A percentile compares a stretch with the other conserved stretches of the same genome.
Conservation (phyloP, 352 stramenopile genomes). For the Globisporangium solare region DNA sequence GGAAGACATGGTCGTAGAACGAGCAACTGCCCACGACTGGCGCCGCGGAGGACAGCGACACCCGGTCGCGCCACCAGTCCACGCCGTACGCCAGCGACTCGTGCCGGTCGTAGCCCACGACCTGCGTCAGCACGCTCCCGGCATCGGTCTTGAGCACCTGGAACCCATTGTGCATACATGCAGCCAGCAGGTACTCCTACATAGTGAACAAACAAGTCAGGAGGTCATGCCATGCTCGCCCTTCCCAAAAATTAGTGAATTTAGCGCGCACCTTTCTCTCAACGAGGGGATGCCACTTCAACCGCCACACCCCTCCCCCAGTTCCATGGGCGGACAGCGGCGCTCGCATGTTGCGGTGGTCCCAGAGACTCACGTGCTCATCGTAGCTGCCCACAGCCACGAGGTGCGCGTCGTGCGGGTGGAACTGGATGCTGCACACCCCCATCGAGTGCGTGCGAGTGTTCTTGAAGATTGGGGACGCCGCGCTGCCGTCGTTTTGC, state of each 20-base stretch:
- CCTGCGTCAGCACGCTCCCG: slow-evolving; percentile 14
- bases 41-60: slow-evolving; percentile 24
- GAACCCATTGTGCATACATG: slow-evolving; percentile 88
- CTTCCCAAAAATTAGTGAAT: background rate
- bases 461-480: slow-evolving; percentile 52
- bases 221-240: background rate
- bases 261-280: slow-evolving; percentile 37
- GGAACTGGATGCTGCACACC: slow-evolving; percentile 84
- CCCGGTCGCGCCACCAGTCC: slow-evolving; percentile 67
- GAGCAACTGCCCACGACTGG: slow-evolving; percentile 69
- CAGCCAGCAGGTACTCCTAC: slow-evolving; percentile 66
- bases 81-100: slow-evolving; percentile 81
- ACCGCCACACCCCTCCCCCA: slow-evolving; percentile 73
- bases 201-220: background rate
- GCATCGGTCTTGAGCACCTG: slow-evolving; percentile 42
- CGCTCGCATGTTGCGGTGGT: slow-evolving; percentile 54
- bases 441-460: slow-evolving; percentile 67
- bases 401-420: slow-evolving; percentile 54
- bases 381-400: slow-evolving; percentile 85
- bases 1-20: slow-evolving; percentile 81
- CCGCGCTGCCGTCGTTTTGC: slow-evolving; percentile 1
- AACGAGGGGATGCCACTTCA: slow-evolving; percentile 74
- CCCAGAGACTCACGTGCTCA: slow-evolving; percentile 75
- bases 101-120: slow-evolving; percentile 48
- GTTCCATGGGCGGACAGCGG: slow-evolving; percentile 41